Percentiles rank a stretch among this genome's conserved stretches.
Evolutionary conservation across 495 filamentous ascomycete species (phyloP).

Genomic region (Tetracladium setigerum): DNA sequence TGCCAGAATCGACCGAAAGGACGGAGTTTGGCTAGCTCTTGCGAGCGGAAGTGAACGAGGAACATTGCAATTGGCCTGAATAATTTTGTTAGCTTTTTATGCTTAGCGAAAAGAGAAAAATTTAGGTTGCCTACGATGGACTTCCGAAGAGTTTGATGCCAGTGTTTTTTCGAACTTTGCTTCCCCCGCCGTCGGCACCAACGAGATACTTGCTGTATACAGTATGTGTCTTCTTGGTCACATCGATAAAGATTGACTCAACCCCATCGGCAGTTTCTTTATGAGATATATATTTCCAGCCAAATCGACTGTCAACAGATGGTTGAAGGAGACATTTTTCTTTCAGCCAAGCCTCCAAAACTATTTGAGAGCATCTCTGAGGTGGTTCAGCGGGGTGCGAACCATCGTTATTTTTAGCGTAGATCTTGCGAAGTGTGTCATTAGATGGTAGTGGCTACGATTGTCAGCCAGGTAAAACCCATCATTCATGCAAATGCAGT

Average conservation of each 20-base stretch:
- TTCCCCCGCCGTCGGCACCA: constrained; percentile 23
- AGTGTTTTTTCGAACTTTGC: constrained; percentile 16
- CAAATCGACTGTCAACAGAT: constrained; percentile 1
- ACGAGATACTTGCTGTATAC: constrained; percentile 18
- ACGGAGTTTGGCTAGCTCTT: constrained; percentile 17
- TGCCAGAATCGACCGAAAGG: constrained; percentile 26
- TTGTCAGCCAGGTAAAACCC: not conserved
- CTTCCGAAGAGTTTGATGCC: constrained; percentile 6
- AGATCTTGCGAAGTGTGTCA: no score
- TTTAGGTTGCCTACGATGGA: not conserved
- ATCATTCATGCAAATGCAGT: no score
- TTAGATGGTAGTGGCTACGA: no score
- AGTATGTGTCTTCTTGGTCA: not conserved
- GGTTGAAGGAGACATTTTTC: not conserved
- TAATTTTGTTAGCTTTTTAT: not conserved
- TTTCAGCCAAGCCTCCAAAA: constrained; percentile 5
- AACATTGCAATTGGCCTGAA: constrained; percentile 17
- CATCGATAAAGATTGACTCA: constrained; percentile 11
- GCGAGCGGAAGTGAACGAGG: constrained; percentile 28
- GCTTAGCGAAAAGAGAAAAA: not conserved
- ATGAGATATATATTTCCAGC: constrained; percentile 15
- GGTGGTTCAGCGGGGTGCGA: not conserved
- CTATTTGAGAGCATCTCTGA: not conserved
- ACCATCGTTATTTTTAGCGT: constrained; percentile 1
- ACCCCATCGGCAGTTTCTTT: constrained; percentile 13